Evolutionary conservation across 2,329 filamentous ascomycete genomes (phyloP).

Genomic region (Hypomyces perniciosus): DNA sequence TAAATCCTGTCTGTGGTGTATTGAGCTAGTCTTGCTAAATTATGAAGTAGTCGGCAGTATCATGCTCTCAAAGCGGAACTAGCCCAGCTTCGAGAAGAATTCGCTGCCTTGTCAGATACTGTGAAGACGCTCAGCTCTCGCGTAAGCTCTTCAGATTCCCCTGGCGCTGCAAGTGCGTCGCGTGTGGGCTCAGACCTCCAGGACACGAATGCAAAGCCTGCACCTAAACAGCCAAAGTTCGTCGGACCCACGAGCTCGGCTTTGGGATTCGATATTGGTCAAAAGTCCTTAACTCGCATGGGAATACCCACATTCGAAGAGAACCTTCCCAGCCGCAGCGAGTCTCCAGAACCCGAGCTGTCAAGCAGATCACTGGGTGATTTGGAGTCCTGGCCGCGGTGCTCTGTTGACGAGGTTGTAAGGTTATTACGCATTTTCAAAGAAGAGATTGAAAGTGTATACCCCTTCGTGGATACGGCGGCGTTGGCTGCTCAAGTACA

Average conservation of each 20-base stretch:
- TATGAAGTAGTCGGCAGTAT: conserved; percentile 9
- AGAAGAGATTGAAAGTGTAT: conserved; percentile 35
- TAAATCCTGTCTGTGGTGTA: no score
- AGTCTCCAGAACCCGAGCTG: background rate
- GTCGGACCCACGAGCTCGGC: conserved; percentile 31
- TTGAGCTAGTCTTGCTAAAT: background rate
- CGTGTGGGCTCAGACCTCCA: no score
- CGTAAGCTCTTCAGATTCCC: conserved; percentile 12
- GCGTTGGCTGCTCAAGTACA: conserved; percentile 21
- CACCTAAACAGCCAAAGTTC: conserved; percentile 29
- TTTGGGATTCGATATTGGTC: conserved; percentile 30
- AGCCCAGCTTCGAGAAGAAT: conserved; percentile 24
- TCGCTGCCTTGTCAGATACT: conserved; percentile 22
- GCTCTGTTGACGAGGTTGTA: conserved; percentile 21
- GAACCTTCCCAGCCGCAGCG: conserved; percentile 17
- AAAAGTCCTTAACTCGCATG: conserved; percentile 30
- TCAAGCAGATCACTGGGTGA: conserved; percentile 7
- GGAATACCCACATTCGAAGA: conserved; percentile 26
- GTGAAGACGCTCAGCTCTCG: conserved; percentile 21
- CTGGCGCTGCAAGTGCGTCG: conserved; percentile 4
- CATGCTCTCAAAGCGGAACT: conserved; percentile 24
- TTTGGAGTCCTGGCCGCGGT: conserved; percentile 19
- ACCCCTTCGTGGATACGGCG: conserved; percentile 28
- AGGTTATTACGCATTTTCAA: conserved; percentile 31
- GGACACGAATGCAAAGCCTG: conserved; percentile 18